These are phyloP conservation scores for Sclerotinia glacialis DNA, from an alignment of 2,329 filamentous ascomycete genomes.

Conservation along the genomic window DNA sequence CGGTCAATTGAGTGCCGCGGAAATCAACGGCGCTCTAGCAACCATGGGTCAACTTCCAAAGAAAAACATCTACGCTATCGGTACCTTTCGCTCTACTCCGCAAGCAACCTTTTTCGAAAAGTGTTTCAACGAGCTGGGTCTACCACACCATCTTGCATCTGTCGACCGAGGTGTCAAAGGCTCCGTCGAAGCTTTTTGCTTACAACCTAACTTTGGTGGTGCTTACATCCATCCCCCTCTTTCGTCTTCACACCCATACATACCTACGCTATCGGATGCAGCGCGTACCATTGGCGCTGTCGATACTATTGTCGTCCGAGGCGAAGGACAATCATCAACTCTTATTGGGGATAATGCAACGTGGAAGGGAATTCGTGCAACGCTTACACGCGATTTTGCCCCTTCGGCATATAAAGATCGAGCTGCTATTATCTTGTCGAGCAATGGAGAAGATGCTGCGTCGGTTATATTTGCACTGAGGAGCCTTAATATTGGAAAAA, in stretches of 20 bases:
- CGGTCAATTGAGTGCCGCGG: conserved; percentile 79
- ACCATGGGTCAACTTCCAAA: conserved; percentile 78
- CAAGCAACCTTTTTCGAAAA: conserved; percentile 85
- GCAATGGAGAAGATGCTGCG: conserved; percentile 70
- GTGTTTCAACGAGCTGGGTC: conserved; percentile 75
- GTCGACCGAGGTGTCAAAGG: conserved; percentile 68
- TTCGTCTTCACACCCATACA: conserved; percentile 54
- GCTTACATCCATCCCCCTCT: conserved; percentile 77
- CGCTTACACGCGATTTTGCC: conserved; percentile 75
- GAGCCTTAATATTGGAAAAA: conserved; percentile 70
- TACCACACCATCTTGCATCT: conserved; percentile 77
- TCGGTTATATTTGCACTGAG: conserved; percentile 76
- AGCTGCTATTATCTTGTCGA: conserved; percentile 72
- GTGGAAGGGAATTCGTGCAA: conserved; percentile 82
- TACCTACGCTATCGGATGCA: conserved; percentile 68
- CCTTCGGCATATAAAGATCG: conserved; percentile 77
- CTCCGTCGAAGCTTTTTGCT: conserved; percentile 68
- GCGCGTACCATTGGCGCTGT: conserved; percentile 76
- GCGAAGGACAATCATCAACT: conserved; percentile 48
- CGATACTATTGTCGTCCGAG: conserved; percentile 72
- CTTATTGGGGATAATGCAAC: conserved; percentile 78
- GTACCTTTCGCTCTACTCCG: conserved; percentile 64
- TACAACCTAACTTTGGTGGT: conserved; percentile 74
- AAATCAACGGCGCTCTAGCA: conserved; percentile 77
- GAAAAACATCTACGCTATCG: conserved; percentile 77